These are phyloP conservation scores for Amaranthus tricolor DNA, from an alignment of 179 eudicot genomes.

Conservation along the genomic window DNA sequence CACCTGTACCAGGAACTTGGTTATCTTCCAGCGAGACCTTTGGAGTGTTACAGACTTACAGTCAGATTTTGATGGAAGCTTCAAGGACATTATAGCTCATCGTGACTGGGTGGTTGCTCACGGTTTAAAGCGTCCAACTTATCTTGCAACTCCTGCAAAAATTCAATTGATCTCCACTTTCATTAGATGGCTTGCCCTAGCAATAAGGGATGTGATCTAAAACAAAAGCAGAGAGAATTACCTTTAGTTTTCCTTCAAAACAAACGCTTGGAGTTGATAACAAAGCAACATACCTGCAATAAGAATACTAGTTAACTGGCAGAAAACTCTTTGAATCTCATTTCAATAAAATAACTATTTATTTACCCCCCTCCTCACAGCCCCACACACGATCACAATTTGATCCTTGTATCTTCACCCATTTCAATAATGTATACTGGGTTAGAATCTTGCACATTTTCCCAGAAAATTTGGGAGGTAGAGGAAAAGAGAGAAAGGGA, in stretches of 20 bases:
- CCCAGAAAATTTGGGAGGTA: not conserved
- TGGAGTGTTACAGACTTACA: conserved; percentile 7
- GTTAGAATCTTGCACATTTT: not conserved
- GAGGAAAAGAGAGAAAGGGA: not conserved
- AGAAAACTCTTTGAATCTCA: not conserved
- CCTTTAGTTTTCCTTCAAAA: conserved; percentile 83
- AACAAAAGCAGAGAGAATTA: conserved; percentile 22
- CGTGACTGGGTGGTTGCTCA: conserved; percentile 59
- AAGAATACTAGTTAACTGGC: conserved; percentile 7
- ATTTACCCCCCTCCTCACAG: not conserved
- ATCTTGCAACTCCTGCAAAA: conserved; percentile 65
- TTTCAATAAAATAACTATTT: not conserved
- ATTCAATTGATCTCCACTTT: conserved; percentile 10
- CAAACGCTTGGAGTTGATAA: conserved; percentile 84
- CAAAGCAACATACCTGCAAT: conserved; percentile 74
- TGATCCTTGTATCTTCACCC: not conserved
- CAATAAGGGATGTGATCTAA: not conserved
- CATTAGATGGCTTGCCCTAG: not conserved
- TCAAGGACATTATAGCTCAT: conserved; percentile 51
- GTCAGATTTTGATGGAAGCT: not conserved
- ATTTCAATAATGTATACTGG: not conserved
- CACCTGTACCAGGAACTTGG: conserved; percentile 7
- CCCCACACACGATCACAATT: not conserved
- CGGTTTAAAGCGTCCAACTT: conserved; percentile 70
- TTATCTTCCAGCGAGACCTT: not conserved